Evolutionary conservation across 2,329 filamentous ascomycete genomes (phyloP).

Genomic region (Trichoderma koningiopsis): DNA sequence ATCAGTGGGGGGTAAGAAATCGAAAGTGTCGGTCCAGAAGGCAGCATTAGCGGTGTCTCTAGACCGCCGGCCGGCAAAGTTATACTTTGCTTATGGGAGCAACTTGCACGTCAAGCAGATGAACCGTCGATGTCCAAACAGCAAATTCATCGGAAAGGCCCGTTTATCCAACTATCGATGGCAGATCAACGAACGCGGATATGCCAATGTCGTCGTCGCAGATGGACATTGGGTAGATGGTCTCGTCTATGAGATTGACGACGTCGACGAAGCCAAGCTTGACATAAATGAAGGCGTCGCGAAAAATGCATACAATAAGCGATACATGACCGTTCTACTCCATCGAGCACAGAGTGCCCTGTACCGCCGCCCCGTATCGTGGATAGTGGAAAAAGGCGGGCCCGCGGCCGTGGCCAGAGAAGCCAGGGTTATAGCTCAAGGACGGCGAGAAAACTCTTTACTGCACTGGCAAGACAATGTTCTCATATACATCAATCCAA

Average conservation of each 20-base stretch:
- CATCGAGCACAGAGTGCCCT: slow-evolving; percentile 38
- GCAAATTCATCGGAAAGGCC: slow-evolving; percentile 44
- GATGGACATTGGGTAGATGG: slow-evolving; percentile 44
- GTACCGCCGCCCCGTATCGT: slow-evolving; percentile 42
- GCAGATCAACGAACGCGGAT: slow-evolving; percentile 52
- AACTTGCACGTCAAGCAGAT: slow-evolving; percentile 51
- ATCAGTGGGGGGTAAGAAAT: slow-evolving; percentile 16
- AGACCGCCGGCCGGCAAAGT: slow-evolving; percentile 33
- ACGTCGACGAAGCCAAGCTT: slow-evolving; percentile 42
- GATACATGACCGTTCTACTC: slow-evolving; percentile 39
- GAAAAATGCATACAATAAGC: slow-evolving; percentile 44
- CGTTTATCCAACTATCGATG: slow-evolving; percentile 45
- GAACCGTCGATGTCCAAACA: slow-evolving; percentile 46
- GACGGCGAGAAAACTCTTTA: slow-evolving; percentile 28
- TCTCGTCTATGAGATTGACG: slow-evolving; percentile 45
- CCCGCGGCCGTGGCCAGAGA: slow-evolving; percentile 34
- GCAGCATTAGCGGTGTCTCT: slow-evolving; percentile 28
- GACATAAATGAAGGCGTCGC: slow-evolving; percentile 47
- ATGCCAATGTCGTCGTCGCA: slow-evolving; percentile 45
- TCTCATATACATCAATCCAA: slow-evolving; percentile 45
- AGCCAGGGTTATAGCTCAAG: slow-evolving; percentile 29
- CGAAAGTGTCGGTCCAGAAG: slow-evolving; percentile 23
- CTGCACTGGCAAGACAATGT: slow-evolving; percentile 36
- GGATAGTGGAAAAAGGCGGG: slow-evolving; percentile 44
- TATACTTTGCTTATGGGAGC: slow-evolving; percentile 52